phyloP scores from a whole-genome alignment of 2,329 filamentous ascomycete genomes.

The Ceratocystis lukuohia region DNA sequence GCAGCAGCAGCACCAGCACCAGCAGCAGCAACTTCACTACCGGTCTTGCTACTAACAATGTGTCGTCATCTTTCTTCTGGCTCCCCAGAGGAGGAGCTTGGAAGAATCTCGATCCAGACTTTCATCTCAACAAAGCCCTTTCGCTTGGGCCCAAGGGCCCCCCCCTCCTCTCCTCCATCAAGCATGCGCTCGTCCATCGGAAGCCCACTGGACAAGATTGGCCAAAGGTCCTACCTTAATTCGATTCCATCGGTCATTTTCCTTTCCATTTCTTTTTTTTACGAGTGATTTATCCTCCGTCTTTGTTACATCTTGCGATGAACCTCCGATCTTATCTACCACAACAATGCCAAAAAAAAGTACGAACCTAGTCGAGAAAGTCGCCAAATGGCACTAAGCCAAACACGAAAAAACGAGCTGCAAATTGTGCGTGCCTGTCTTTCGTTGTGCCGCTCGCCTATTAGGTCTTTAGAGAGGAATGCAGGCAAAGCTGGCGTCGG shows the following conservation, averaged over 20 bases:
- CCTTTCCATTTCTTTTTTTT: background rate
- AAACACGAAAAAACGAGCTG: background rate
- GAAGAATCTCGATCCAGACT: background rate
- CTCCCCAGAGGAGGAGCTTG: background rate
- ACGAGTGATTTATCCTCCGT: background rate
- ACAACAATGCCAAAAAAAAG: too few species aligned
- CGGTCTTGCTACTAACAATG: background rate
- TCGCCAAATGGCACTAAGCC: background rate
- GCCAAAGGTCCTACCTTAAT: background rate
- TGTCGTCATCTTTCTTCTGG: background rate
- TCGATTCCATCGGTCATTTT: constrained; percentile 1
- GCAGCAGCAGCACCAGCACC: too few species aligned
- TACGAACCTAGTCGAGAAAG: too few species aligned
- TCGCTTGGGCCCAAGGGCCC: background rate
- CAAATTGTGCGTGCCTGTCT: too few species aligned
- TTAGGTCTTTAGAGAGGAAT: too few species aligned
- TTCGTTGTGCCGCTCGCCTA: too few species aligned
- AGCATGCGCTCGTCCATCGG: constrained; percentile 2
- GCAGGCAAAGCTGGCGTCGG: too few species aligned
- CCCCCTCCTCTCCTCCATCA: background rate
- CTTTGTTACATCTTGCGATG: background rate
- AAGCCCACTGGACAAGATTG: constrained; percentile 1
- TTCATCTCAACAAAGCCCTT: constrained; percentile 6
- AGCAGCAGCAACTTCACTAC: background rate
- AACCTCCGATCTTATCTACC: background rate